A percentile compares a stretch with the other conserved stretches of the same genome.
phyloP scores from a whole-genome alignment of 2,329 filamentous ascomycete genomes.

The Alternaria sp. region DNA sequence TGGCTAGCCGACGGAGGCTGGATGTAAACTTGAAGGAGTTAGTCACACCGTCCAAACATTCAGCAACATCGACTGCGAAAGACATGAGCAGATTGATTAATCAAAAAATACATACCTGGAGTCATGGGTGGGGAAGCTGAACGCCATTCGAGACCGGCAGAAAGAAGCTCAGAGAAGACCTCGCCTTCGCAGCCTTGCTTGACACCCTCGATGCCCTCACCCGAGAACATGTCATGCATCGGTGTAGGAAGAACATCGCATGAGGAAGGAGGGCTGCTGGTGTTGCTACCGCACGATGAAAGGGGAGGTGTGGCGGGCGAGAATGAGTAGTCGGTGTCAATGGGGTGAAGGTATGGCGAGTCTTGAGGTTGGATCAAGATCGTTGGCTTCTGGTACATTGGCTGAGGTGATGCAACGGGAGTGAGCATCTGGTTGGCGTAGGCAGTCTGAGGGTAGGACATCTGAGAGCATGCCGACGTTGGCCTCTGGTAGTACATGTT shows the following conservation, averaged over 20 bases:
- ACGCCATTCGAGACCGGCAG: constrained; percentile 77
- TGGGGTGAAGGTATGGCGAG: constrained; percentile 62
- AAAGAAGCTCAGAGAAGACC: constrained; percentile 74
- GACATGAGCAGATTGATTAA: not conserved
- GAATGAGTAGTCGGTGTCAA: constrained; percentile 79
- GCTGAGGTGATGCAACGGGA: constrained; percentile 77
- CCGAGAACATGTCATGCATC: constrained; percentile 75
- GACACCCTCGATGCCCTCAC: constrained; percentile 51
- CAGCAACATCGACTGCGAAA: not conserved
- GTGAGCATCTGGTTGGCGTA: constrained; percentile 73
- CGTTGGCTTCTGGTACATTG: constrained; percentile 76
- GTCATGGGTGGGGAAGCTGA: constrained; percentile 86
- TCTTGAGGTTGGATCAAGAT: constrained; percentile 71
- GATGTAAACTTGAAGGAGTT: constrained; percentile 65
- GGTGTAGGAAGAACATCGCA: constrained; percentile 83
- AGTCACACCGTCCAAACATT: constrained; percentile 22
- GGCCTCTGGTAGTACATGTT: constrained; percentile 62
- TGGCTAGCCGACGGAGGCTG: constrained; percentile 72
- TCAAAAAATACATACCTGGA: constrained; percentile 71
- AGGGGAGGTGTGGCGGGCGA: constrained; percentile 88
- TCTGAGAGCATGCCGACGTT: constrained; percentile 69
- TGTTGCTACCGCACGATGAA: constrained; percentile 82
- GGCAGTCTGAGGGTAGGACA: constrained; percentile 58
- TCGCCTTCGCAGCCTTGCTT: constrained; percentile 72
- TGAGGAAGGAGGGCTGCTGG: constrained; percentile 81